Conservation (phyloP, 495 filamentous ascomycete genomes). For the Neurospora africana region DNA sequence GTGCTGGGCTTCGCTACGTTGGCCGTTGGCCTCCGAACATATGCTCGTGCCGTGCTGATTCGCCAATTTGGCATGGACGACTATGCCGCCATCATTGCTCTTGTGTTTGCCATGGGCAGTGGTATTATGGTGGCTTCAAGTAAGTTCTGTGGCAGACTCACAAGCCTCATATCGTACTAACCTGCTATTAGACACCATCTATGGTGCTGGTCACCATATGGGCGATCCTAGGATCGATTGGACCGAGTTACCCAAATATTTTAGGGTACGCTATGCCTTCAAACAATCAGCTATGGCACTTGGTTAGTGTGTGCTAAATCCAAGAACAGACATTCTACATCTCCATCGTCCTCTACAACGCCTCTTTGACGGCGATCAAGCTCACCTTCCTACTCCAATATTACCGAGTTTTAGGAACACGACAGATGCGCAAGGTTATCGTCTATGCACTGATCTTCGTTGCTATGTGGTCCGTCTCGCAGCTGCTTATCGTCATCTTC, state of each 20-base stretch:
- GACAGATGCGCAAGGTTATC: constrained; percentile 19
- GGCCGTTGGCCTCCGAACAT: constrained; percentile 26
- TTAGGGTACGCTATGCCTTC: constrained; percentile 10
- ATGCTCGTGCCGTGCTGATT: constrained; percentile 28
- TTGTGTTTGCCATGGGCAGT: constrained; percentile 16
- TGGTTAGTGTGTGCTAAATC: background rate
- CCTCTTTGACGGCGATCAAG: constrained; percentile 30
- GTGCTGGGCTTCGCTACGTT: constrained; percentile 19
- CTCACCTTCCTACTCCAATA: constrained; percentile 34
- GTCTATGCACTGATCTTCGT: constrained; percentile 22
- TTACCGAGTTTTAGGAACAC: constrained; percentile 27
- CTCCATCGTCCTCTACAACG: constrained; percentile 35
- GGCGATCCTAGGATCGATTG: constrained; percentile 2
- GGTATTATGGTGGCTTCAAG: constrained; percentile 16
- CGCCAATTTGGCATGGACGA: constrained; percentile 36
- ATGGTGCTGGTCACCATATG: constrained; percentile 17
- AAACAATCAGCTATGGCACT: background rate
- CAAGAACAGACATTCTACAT: constrained; percentile 27
- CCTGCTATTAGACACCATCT: constrained; percentile 11
- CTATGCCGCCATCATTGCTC: constrained; percentile 18
- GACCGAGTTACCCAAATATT: constrained; percentile 11
- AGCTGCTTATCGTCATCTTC: constrained; percentile 31
- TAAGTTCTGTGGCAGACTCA: background rate
- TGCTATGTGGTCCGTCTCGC: constrained; percentile 28
- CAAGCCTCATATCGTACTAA: background rate